Conservation (phyloP, 2,329 filamentous ascomycete genomes). For the Colletotrichum falcatum region DNA sequence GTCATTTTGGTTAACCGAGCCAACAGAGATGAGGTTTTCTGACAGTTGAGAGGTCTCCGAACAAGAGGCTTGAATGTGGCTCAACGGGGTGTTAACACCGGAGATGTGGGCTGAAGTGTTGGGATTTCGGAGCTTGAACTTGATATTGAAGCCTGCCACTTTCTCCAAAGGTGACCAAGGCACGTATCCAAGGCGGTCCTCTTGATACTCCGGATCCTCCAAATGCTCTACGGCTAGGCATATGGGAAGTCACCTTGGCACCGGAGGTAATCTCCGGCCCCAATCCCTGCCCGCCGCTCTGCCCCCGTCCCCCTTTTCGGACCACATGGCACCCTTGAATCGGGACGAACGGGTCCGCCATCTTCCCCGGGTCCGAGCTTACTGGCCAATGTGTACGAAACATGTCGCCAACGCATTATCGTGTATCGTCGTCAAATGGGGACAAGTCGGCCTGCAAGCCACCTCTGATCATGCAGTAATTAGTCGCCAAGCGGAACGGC, state of each 20-base stretch:
- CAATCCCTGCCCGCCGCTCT: no score
- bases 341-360: constrained; percentile 19
- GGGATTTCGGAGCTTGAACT: neutral
- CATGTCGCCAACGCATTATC: constrained; percentile 43
- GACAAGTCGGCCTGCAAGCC: constrained; percentile 47
- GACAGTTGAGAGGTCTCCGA: neutral
- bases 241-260: no score
- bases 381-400: constrained; percentile 44
- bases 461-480: constrained; percentile 44
- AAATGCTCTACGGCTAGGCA: no score
- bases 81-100: neutral
- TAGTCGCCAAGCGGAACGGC: constrained; percentile 45
- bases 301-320: neutral
- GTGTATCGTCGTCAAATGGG: constrained; percentile 46
- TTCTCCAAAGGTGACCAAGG: no score
- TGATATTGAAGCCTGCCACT: no score
- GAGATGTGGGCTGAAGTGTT: no score
- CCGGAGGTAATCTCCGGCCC: neutral
- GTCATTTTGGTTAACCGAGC: neutral
- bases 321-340: neutral
- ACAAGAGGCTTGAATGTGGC: neutral
- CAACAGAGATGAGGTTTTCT: no score
- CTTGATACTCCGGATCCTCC: no score
- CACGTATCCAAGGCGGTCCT: no score
- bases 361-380: constrained; percentile 45